A percentile compares a stretch with the other conserved stretches of the same genome.
phyloP scores from a whole-genome alignment of 495 filamentous ascomycete genomes.

The Podospora pseudopauciseta region DNA sequence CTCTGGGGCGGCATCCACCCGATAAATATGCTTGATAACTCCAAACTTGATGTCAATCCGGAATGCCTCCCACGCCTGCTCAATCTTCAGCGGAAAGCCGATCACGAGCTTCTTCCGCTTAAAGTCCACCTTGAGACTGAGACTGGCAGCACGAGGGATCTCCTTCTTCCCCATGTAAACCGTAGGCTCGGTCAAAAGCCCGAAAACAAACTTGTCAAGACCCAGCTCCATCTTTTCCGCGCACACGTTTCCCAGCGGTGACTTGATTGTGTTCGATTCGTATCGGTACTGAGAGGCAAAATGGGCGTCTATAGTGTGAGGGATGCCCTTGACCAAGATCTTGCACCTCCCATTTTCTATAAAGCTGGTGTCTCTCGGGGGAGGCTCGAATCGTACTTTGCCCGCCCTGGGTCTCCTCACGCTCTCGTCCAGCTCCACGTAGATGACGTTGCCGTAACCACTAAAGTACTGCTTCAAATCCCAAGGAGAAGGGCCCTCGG shows the following conservation, averaged over 20 bases:
- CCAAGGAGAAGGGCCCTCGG: conserved; percentile 20
- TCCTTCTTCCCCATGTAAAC: conserved; percentile 51
- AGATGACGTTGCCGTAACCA: conserved; percentile 30
- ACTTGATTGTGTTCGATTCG: conserved; percentile 16
- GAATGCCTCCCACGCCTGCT: conserved; percentile 23
- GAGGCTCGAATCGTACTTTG: conserved; percentile 38
- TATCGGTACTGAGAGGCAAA: conserved; percentile 5
- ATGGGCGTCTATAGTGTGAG: conserved; percentile 8
- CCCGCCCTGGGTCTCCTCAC: conserved; percentile 17
- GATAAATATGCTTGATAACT: conserved; percentile 56
- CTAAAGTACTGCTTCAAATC: conserved; percentile 30
- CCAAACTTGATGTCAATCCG: conserved; percentile 61
- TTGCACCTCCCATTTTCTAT: conserved; percentile 17
- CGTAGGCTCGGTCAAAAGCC: conserved; percentile 44
- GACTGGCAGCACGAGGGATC: conserved; percentile 6
- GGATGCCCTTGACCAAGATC: conserved; percentile 4
- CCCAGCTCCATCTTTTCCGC: conserved; percentile 30
- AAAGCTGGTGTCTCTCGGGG: conserved; percentile 28
- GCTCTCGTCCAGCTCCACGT: conserved; percentile 33
- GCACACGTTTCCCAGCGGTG: conserved; percentile 30
- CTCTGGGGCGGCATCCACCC: conserved; percentile 33
- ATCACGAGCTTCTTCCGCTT: conserved; percentile 40
- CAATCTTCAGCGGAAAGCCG: conserved; percentile 23
- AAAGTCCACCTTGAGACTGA: conserved; percentile 45
- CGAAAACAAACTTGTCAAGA: conserved; percentile 47